Evolutionary conservation across 306 rosid genomes (phyloP).

Genomic region (Vigna angularis): DNA sequence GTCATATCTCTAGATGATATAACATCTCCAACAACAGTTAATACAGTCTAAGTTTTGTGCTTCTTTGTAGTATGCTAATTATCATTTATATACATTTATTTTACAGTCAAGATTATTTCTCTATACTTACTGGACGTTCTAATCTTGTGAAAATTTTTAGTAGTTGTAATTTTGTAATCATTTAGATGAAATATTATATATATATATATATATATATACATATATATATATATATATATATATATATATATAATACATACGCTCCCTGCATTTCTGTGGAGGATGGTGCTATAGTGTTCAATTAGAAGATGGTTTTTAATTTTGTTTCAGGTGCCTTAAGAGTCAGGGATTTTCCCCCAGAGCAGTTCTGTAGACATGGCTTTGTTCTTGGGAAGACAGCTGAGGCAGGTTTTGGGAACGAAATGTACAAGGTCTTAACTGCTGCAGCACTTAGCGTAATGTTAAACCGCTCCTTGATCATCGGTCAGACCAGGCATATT

Average conservation of each 20-base stretch:
- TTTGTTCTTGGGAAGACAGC: slow-evolving; percentile 90
- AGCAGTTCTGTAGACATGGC: slow-evolving; percentile 85
- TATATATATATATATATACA: not conserved
- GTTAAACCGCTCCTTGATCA: slow-evolving; percentile 95
- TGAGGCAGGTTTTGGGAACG: slow-evolving; percentile 97
- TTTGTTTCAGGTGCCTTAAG: slow-evolving; percentile 82
- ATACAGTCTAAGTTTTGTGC: not conserved
- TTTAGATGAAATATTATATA: not conserved
- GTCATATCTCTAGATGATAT: no score
- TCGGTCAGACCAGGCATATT: slow-evolving; percentile 99
- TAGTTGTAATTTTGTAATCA: slow-evolving; percentile 3
- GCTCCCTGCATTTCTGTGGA: slow-evolving; percentile 14
- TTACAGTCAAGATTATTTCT: not conserved
- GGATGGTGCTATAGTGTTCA: slow-evolving; percentile 15
- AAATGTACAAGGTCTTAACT: slow-evolving; percentile 93
- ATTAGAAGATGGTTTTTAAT: slow-evolving; percentile 16
- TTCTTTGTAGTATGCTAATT: not conserved
- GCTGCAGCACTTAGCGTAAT: slow-evolving; percentile 86
- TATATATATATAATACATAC: not conserved
- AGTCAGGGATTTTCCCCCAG: slow-evolving; percentile 70
- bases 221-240: not conserved
- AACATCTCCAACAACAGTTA: not conserved
- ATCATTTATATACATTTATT: not conserved
- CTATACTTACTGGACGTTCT: not conserved
- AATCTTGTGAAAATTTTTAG: not conserved